phyloP scores from a whole-genome alignment of 106 monocot species.

The Dioscorea dumetorum region DNA sequence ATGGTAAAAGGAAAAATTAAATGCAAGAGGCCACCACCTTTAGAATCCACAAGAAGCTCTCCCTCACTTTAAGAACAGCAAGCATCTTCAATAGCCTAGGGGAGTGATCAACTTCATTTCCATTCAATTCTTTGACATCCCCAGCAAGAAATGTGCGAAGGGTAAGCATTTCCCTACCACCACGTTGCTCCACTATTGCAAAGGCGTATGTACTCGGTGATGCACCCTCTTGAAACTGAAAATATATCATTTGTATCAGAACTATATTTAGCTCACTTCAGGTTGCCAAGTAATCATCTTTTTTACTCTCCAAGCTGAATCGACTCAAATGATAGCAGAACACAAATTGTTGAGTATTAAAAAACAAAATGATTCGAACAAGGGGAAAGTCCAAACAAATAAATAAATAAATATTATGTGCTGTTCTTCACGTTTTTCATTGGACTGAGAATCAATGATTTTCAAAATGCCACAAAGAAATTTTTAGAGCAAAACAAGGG shows the following conservation, averaged over 20 bases:
- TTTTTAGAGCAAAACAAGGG: no score
- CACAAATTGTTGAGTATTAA: no score
- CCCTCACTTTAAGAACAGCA: conserved; percentile 27
- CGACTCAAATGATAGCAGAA: no score
- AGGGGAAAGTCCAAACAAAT: not conserved
- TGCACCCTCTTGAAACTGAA: conserved; percentile 68
- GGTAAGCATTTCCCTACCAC: conserved; percentile 43
- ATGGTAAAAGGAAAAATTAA: not conserved
- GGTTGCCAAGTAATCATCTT: no score
- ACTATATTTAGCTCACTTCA: no score
- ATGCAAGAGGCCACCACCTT: conserved; percentile 25
- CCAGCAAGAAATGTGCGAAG: conserved; percentile 52
- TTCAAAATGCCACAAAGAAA: no score
- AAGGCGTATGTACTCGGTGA: conserved; percentile 67
- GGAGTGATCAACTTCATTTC: conserved; percentile 37
- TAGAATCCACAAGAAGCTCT: conserved; percentile 47
- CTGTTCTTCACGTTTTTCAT: no score
- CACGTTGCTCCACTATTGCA: conserved; percentile 69
- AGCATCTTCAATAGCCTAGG: conserved; percentile 49
- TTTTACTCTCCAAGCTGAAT: no score
- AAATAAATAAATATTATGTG: not conserved
- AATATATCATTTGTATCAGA: not conserved
- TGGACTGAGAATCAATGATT: no score
- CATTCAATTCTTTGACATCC: conserved; percentile 42
- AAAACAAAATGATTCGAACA: not conserved